Evolutionary conservation across 2,329 filamentous ascomycete genomes (phyloP), one percentile per base, ranked within the genome.

Genomic region (Cladophialophora psammophila): DNA sequence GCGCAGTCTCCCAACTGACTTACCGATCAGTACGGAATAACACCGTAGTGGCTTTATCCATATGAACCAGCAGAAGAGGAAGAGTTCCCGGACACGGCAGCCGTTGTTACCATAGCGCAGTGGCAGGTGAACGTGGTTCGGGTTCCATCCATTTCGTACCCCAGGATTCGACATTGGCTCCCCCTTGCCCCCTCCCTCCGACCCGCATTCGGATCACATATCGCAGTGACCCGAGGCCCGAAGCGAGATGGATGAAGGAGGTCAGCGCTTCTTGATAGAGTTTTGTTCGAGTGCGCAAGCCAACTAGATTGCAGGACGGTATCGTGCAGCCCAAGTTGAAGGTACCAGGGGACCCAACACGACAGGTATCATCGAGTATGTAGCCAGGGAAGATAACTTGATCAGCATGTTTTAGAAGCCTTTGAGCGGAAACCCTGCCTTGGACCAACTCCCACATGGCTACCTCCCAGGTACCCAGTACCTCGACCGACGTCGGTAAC

Each of bases 211-310:
- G 45, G 45, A 50, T 50, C 18, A 50, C 45, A 31, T 20, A 12
- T 38, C 35, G 34, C 31, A 45, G 48, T 54, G 45, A 61, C 48
- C 59, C 48, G 48, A 53, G 59, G 32, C 58, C 48, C 48, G 59
- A 61, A 61, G 59, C 59, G 59, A 54, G 59, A 50, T 61, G 35
- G 45, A 26, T 52, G 40, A 34, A 40, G 45, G 58, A 34, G 50
- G 45, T 53, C 58, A 53, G 58, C 45, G 5, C 31, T 18, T 7
- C n/a, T 20, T 5, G 40, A 60, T 35, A 50, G 57, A 50, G 45
- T 50, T 59, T 34, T 60, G 26, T 26, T 60, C n/a, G 57, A 26
- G 10, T 35, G 8, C 34, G 34, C 31, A 34, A 20, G 35, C 59
- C 48, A 42, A 53, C 20, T 38, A 15, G 36, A 40, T 58, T 13